Base-by-base conservation (phyloP, 495 filamentous ascomycete species). In the Penicillium psychrofluorescens region DNA sequence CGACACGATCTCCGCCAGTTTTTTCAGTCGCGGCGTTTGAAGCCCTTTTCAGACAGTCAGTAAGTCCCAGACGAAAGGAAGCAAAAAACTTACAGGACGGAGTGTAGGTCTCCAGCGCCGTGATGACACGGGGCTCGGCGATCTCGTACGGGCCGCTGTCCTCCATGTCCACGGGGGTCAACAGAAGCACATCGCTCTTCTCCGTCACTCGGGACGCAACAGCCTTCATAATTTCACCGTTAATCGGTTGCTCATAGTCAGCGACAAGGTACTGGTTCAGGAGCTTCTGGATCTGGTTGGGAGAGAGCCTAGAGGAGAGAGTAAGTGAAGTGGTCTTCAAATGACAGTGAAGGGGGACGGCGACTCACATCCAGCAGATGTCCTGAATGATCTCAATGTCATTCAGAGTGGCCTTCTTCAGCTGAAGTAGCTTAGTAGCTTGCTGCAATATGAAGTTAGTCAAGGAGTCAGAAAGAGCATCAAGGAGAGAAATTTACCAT, bases 321-420 rank as follows among this genome's bases (percentile, higher is more conserved):
- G 27, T 58, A 28, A 59, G 36, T n/a, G 43, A 8, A 34, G 8
- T 11, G 6, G 31, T 12, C 11, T 8, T 8, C 7, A 27, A 34
- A 32, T 30, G 8, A 15, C 32, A 8, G 36, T 6, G n/a, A 2
- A 7, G 1, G 13, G 11, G 34, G 13, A n/a, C 46, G 15, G 15
- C 14, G 7, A 30, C 83, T 78, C 68, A 91, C 92, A 97, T 97
- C 94, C 94, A 99, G 75, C 94, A 99, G 48, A 99, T 99, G 61
- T 99, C 94, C 72, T 99, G 94, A 47, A 99, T 99, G 53, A 99
- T 99, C 66, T 97, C 94, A 57, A 99, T 99, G 62, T 99, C 94
- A 64, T 95, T 96, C 57, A 99, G 64, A 5, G 94, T 99, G 7
- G 94, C 94, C 67, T 99, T 99, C 80, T 99, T 99, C 46, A 99